Base-by-base conservation (phyloP, 352 stramenopile species). In the Pythium dissotocum region DNA sequence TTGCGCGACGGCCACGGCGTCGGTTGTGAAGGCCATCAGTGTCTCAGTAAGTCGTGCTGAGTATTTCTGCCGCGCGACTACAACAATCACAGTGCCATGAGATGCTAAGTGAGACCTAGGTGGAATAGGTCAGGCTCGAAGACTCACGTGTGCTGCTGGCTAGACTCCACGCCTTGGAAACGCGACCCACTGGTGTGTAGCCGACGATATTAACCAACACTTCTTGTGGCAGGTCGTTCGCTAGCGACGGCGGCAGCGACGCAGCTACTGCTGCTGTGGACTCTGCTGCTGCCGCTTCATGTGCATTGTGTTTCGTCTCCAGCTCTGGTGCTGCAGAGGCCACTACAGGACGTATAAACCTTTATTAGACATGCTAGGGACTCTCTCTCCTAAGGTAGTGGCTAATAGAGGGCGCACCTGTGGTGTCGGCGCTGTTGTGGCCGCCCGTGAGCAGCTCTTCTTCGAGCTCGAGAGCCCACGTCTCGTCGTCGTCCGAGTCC, bases 81-180 rank as follows among this genome's bases (percentile, higher is more conserved):
- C 14, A 26, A 28, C 16, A 51, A 26, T 14, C 36, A 42, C 10
- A 38, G 2, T 13, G 18, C 0, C 13, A 18, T 21, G 44, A 12
- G n/a, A 35, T 61, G 6, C 4, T 28, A 42, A 30, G n/a, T 51
- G 33, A 56, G 30, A 33, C 42, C n/a, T 36, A 0, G 24, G 26
- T 56, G 35, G 49, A n/a, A 28, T 4, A 18, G 18, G 44, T 28
- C 9, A 14, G 4, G 16, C 24, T 51, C 5, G 6, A 12, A 24
- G 42, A 71, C 73, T 63, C 70, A 90, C 82, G 48, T 38, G 79
- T 77, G 67, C 85, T 82, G 24, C 77, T 80, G 13, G 87, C 87
- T 58, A 92, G 76, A 70, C 87, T 94, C 87, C 85, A 95, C 10
- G 85, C 72, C 57, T 92, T 93, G 63, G 82, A 94, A 33, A 95